These are phyloP conservation scores for Biscogniauxia marginata DNA, from an alignment of 2,329 filamentous ascomycete genomes.

Conservation along the genomic window DNA sequence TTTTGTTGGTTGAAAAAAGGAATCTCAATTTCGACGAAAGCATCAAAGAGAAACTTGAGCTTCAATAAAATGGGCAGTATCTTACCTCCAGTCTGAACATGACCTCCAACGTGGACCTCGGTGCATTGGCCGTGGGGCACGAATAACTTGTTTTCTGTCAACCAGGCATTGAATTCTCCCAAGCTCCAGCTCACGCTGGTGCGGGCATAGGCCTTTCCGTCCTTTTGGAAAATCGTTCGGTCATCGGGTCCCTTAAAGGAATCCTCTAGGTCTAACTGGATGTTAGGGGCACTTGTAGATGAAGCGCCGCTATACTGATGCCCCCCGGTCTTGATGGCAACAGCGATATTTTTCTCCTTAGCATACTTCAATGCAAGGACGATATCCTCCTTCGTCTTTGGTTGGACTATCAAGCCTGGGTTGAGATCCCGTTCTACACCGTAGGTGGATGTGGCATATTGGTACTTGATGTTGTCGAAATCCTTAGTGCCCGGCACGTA, in stretches of 20 bases:
- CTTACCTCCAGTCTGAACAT: slow-evolving; percentile 46
- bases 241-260: slow-evolving; percentile 37
- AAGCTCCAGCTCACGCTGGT: slow-evolving; percentile 42
- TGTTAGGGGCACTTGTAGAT: slow-evolving; percentile 43
- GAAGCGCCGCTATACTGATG: slow-evolving; percentile 51
- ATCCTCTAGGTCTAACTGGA: slow-evolving; percentile 44
- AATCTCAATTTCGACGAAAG: too few relatives aligned
- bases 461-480: slow-evolving; percentile 34
- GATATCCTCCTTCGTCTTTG: slow-evolving; percentile 43
- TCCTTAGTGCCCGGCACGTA: slow-evolving; percentile 20
- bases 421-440: slow-evolving; percentile 41
- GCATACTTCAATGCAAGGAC: slow-evolving; percentile 40
- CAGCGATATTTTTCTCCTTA: slow-evolving; percentile 37
- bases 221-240: slow-evolving; percentile 32
- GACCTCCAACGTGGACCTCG: slow-evolving; percentile 45
- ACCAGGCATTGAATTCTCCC: slow-evolving; percentile 42
- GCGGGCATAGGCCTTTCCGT: slow-evolving; percentile 36
- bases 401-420: slow-evolving; percentile 44
- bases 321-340: slow-evolving; percentile 47
- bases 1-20: too few relatives aligned
- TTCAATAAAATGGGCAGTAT: not conserved
- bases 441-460: slow-evolving; percentile 46
- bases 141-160: slow-evolving; percentile 41
- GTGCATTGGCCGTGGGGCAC: slow-evolving; percentile 47
- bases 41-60: too few relatives aligned